phyloP scores from a whole-genome alignment of 768 basidiomycete species.

The Sporobolomyces phaffii region DNA sequence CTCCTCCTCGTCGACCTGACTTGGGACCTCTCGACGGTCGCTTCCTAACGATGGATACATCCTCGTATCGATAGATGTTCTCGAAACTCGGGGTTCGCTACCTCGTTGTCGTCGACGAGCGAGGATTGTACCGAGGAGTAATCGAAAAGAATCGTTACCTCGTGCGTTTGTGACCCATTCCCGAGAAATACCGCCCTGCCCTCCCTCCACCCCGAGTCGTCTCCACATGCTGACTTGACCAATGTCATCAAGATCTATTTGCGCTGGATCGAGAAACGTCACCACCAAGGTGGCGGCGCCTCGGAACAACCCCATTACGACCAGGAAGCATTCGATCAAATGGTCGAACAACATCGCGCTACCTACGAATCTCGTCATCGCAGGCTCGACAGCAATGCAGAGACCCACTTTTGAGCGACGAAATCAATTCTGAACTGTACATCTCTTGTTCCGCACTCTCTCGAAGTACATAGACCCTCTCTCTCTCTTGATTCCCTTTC shows the following conservation, averaged over 20 bases:
- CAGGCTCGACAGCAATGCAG: neutral
- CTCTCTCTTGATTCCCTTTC: too few species aligned
- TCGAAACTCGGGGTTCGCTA: conserved; percentile 88
- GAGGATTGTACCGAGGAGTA: conserved; percentile 80
- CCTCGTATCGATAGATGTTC: conserved; percentile 53
- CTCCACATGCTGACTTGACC: neutral
- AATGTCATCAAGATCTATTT: conserved; percentile 5
- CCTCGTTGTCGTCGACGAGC: conserved; percentile 71
- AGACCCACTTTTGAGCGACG: too few species aligned
- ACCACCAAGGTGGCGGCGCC: neutral
- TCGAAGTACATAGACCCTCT: too few species aligned
- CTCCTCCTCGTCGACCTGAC: neutral
- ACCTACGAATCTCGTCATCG: neutral
- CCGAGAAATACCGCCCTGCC: too few species aligned
- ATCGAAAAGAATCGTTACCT: conserved; percentile 95
- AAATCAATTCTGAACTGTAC: neutral
- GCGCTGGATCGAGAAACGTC: conserved; percentile 25
- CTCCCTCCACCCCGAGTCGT: neutral
- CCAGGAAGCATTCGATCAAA: conserved; percentile 9
- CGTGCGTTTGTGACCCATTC: neutral
- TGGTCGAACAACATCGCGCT: conserved; percentile 4
- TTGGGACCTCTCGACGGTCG: neutral
- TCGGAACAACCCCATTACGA: neutral
- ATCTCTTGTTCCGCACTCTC: too few species aligned
- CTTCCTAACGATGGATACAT: too few species aligned